Evolutionary conservation across 2,329 filamentous ascomycete genomes (phyloP), one percentile per base, ranked within the genome.

Genomic region (Magnaporthiopsis incrustans): DNA sequence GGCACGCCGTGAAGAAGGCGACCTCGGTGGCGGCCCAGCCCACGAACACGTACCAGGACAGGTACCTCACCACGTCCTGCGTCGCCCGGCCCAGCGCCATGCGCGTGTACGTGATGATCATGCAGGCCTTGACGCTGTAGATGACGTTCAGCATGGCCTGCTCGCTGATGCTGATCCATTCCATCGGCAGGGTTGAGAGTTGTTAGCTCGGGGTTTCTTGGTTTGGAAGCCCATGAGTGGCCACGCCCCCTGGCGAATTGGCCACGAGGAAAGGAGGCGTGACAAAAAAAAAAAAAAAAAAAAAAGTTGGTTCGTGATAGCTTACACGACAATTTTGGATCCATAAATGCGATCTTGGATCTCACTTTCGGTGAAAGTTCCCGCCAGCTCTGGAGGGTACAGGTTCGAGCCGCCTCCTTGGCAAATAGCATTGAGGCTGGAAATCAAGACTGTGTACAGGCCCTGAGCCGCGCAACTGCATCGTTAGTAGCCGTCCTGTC

Each of bases 1-100:
- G 72, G 66, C 81, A 83, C 22, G 75, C 73, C 10, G 76, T 71
- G 68, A 82, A 82, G 70, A 81, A 78, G 30, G 79, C 72, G 25
- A 79, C 70, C 65, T 82, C 73, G 15, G 75, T 75, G 5, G 75
- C 76, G 1, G 79, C 26, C 68, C 76, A 82, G 22, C 78, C 79
- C 44, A 75, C 10, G 18, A 65, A 71, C 22, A 78, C 73, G 67
- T 80, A 83, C 11, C 72, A 57, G 26, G 73, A 71, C 2, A 81
- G 73, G 4, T 67, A 70, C 27, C 73, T 74, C 57, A 82, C 75
- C 27, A 71, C 66, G 15, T 69, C 64, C 63, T 71, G 70, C 26
- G 73, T 68, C 6, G 66, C 64, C 25, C 78, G 74, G 11, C 75
- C 76, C 61, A 71, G 68, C 38, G 77, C 78, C 61, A 81, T 73